A percentile compares a stretch with the other conserved stretches of the same genome.
These are phyloP conservation scores for Aspergillus versicolor DNA, from an alignment of 2,329 filamentous ascomycete genomes.

Conservation along the genomic window DNA sequence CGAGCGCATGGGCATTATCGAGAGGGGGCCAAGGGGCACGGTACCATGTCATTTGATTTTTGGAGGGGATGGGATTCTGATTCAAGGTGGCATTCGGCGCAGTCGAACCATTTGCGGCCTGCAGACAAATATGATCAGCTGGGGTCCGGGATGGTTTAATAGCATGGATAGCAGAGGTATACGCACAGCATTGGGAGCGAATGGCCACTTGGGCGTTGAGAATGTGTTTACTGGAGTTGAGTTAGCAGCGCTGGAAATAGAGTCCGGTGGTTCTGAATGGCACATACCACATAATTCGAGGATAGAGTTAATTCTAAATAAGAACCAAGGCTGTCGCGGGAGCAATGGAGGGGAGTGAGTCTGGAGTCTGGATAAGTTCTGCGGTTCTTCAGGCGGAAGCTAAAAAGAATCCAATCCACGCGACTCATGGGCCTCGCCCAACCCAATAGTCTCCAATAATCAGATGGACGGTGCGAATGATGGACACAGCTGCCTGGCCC, in stretches of 20 bases:
- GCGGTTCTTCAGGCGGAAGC: constrained; percentile 17
- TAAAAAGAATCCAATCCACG: constrained; percentile 10
- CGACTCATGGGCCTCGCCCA: background rate
- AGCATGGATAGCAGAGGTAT: background rate
- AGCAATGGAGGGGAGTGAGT: background rate
- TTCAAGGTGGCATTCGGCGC: constrained; percentile 89
- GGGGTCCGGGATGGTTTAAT: background rate
- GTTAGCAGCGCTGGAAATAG: constrained; percentile 7
- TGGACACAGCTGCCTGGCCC: background rate
- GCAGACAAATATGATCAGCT: background rate
- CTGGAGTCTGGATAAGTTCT: constrained; percentile 3
- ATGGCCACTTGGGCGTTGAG: constrained; percentile 97
- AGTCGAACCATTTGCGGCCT: constrained; percentile 99
- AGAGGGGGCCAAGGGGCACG: background rate
- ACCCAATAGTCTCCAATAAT: background rate
- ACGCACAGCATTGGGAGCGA: constrained; percentile 89
- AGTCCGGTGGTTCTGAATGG: background rate
- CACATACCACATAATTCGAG: constrained; percentile 29
- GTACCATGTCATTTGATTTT: constrained; percentile 78
- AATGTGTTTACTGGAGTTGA: constrained; percentile 76
- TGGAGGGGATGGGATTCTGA: constrained; percentile 72
- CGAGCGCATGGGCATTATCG: background rate
- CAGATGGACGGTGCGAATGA: background rate
- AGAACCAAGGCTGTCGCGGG: background rate
- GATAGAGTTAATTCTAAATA: background rate